Base-by-base conservation (phyloP, 345 rosid species). In the Euphorbia lathyris region DNA sequence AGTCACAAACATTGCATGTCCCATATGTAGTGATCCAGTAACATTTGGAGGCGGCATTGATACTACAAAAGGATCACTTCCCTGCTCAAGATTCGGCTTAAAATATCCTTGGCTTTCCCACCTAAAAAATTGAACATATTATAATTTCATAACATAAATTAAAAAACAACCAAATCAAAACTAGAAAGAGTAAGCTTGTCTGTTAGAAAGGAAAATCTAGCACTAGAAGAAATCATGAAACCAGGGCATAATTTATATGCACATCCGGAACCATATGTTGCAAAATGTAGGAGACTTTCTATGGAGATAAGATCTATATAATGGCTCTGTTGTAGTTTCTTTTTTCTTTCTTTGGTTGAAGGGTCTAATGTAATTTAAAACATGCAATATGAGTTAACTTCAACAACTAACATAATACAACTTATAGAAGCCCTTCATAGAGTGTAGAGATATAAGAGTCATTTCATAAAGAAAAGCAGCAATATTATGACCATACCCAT, bases 31-130 rank as follows among this genome's bases (percentile, higher is more conserved):
- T 22, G 95, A 91, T 60, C 98, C 98, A 36, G 98, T 94, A 69
- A 94, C 98, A 74, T 94, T 94, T 64, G 98, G 98, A 58, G 98
- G 98, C 52, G 97, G 97, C 98, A 94, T 94, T 12, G 98, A 76
- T 80, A 94, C 61, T 66, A 94, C 98, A 80, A 94, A 91, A 74
- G 97, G 96, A 74, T 79, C 89, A 75, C 79, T 73, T 77, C 86
- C 95, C 48, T 66, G 59, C 55, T 94, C 92, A 71, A 82, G 81
- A 63, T 63, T 86, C 47, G 97, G 98, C 78, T 80, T 94, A 77
- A 94, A 94, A 78, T 80, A 90, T 40, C 97, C 98, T 88, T 88
- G 96, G 66, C 97, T 90, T 78, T 89, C 93, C 97, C 98, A 94
- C 98, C 95, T 94, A 78, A 48, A 71, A 76, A 58, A 7, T 34